Evolutionary conservation across 768 basidiomycete species (phyloP), one percentile per base, ranked within the genome.

Genomic region (Lepiota subincarnata): DNA sequence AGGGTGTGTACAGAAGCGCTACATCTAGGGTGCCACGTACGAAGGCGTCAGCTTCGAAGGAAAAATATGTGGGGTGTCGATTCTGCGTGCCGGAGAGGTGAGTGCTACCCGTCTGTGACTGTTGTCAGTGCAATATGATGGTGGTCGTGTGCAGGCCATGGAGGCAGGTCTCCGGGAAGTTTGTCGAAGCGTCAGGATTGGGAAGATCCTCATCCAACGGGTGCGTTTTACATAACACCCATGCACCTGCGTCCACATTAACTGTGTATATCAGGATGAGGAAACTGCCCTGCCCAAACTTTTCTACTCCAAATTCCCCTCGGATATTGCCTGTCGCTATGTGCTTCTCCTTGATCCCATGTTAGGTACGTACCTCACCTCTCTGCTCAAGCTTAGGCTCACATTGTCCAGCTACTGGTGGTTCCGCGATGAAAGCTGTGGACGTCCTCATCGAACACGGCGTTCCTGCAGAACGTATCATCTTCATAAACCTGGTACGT

Each of bases 181-280:
- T 36, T 98, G 95, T 73, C 80, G 96, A 60, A 90, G 84, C 62
- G 89, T 92, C 22, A 80, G 96, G 57, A 96, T 99, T 55, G 96
- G 96, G 44, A 99, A 99, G 75, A 98, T 99, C 63, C 76, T 99
- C 44, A 99, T 99, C 57, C 96, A 99, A 71, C 72, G 96, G 66
- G 93, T 92, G 69, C 57, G 80, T 64, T 43, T 37, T 50, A 40
- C 24, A 2, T 24, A 46, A 18, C 28, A 19, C 16, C 31, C 31
- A 8, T 31, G 3, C 31, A 31, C 10, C 19, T 37, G 8, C 45
- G 12, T 35, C 36, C 28, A 31, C 35, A n/a, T 31, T 37, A 43
- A 4, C 37, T 14, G 26, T 19, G 8, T 22, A 7, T 48, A 41
- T 18, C 60, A 96, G 90, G 95, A 99, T 63, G 97, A 98, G 68